Percentiles rank a stretch among this genome's conserved stretches.
Conservation (phyloP, 192 early-diverging fungal species). For the Phycomyces blakesleeanus region DNA sequence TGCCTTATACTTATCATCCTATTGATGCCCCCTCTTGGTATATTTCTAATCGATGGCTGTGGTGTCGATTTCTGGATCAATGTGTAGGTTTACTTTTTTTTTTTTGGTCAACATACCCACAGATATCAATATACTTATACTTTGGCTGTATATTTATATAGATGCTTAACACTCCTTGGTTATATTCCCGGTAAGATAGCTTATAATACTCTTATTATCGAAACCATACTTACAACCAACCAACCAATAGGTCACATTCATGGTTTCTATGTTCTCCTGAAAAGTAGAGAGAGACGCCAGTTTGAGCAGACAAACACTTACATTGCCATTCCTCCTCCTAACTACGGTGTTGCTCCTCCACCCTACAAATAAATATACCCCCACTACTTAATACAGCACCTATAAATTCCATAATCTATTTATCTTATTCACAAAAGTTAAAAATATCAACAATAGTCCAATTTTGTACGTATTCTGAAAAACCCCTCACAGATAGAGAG, state of each 20-base stretch:
- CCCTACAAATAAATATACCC: not conserved
- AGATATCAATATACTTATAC: too few relatives aligned
- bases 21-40: conserved; percentile 43
- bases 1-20: conserved; percentile 28
- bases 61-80: conserved; percentile 43
- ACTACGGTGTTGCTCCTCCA: conserved; percentile 1
- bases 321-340: not conserved
- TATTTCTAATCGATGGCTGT: conserved; percentile 44
- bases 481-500: too few relatives aligned
- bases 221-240: too few relatives aligned
- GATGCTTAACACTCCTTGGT: not conserved
- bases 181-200: conserved; percentile 10
- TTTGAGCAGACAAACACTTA: not conserved
- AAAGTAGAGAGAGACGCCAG: conserved; percentile 3
- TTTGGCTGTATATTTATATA: not conserved
- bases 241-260: conserved; percentile 26
- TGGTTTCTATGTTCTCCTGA: conserved; percentile 24
- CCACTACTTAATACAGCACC: too few relatives aligned
- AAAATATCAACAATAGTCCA: too few relatives aligned
- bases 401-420: too few relatives aligned
- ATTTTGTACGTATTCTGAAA: too few relatives aligned
- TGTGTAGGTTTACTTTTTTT: conserved; percentile 22
- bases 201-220: too few relatives aligned
- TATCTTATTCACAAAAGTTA: too few relatives aligned
- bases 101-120: too few relatives aligned